phyloP scores from a whole-genome alignment of 2,329 filamentous ascomycete species.

The Penicillium olsonii region DNA sequence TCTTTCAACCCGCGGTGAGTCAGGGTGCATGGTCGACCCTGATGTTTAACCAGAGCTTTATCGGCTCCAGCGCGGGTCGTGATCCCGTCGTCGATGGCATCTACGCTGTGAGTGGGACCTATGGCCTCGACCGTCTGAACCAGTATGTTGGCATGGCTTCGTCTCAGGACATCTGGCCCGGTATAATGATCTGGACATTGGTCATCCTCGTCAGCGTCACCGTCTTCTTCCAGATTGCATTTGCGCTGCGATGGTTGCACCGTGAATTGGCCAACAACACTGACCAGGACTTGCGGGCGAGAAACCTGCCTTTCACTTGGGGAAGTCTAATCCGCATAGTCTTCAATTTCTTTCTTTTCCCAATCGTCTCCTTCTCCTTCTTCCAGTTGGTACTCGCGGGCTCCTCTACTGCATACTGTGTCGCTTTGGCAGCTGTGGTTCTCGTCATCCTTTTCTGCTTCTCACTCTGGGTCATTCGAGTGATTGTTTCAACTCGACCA shows the following conservation, averaged over 20 bases:
- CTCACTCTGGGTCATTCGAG: constrained; percentile 74
- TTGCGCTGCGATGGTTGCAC: constrained; percentile 73
- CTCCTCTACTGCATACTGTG: constrained; percentile 67
- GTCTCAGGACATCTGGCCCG: constrained; percentile 83
- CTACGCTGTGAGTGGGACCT: constrained; percentile 76
- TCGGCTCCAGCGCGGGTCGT: constrained; percentile 66
- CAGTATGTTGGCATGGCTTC: constrained; percentile 80
- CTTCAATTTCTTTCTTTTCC: constrained; percentile 89
- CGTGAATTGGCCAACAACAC: constrained; percentile 69
- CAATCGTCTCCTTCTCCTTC: constrained; percentile 80
- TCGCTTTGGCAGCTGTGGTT: constrained; percentile 73
- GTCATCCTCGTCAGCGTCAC: constrained; percentile 71
- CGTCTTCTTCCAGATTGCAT: constrained; percentile 72
- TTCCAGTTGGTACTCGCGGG: constrained; percentile 83
- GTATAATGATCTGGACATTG: constrained; percentile 88
- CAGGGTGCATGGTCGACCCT: constrained; percentile 85
- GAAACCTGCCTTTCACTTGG: constrained; percentile 84
- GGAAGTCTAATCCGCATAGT: constrained; percentile 81
- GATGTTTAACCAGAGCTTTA: constrained; percentile 91
- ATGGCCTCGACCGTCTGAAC: constrained; percentile 76
- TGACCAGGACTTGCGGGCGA: constrained; percentile 84
- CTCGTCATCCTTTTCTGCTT: constrained; percentile 72
- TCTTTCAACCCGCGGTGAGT: constrained; percentile 87
- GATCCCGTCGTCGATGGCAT: constrained; percentile 77
- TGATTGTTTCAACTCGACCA: constrained; percentile 79